A percentile compares a stretch with the other conserved stretches of the same genome.
These are phyloP conservation scores for Kluyveromyces sp. DNA, from an alignment of 1,139 yeast species.

Conservation along the genomic window DNA sequence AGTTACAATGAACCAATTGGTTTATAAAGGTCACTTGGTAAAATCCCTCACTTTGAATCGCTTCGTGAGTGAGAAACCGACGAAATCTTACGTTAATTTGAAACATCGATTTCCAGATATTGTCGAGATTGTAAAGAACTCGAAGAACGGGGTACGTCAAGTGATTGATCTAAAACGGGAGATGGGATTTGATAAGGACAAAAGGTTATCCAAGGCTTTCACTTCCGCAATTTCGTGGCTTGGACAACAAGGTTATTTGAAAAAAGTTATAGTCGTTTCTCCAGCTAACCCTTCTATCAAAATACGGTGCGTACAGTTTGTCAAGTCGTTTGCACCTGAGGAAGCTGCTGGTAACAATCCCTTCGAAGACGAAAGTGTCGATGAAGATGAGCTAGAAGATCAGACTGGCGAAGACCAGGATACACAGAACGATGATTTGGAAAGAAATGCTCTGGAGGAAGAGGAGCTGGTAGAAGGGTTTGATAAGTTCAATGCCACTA, in stretches of 20 bases:
- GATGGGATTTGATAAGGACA: conserved; percentile 45
- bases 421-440: conserved; percentile 20
- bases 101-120: conserved; percentile 38
- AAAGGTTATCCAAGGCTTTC: conserved; percentile 43
- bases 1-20: conserved; percentile 39
- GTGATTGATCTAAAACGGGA: conserved; percentile 59
- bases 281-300: conserved; percentile 40
- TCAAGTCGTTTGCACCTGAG: conserved; percentile 41
- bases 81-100: conserved; percentile 34
- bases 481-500: conserved; percentile 30
- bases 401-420: conserved; percentile 28
- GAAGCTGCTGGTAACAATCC: conserved; percentile 19
- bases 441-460: conserved; percentile 23
- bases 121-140: conserved; percentile 49
- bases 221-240: conserved; percentile 46
- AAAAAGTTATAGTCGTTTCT: conserved; percentile 51
- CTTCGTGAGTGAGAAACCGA: conserved; percentile 31
- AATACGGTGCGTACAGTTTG: conserved; percentile 53
- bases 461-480: conserved; percentile 28
- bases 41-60: conserved; percentile 42
- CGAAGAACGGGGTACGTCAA: conserved; percentile 65
- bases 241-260: conserved; percentile 47
- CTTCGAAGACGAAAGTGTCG: conserved; percentile 30
- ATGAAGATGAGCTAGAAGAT: conserved; percentile 34
- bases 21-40: conserved; percentile 44